Evolutionary conservation across 1,284 basidiomycete genomes (phyloP), one percentile per base, ranked within the genome.

Genomic region (Phylloboletellus chloephorus): DNA sequence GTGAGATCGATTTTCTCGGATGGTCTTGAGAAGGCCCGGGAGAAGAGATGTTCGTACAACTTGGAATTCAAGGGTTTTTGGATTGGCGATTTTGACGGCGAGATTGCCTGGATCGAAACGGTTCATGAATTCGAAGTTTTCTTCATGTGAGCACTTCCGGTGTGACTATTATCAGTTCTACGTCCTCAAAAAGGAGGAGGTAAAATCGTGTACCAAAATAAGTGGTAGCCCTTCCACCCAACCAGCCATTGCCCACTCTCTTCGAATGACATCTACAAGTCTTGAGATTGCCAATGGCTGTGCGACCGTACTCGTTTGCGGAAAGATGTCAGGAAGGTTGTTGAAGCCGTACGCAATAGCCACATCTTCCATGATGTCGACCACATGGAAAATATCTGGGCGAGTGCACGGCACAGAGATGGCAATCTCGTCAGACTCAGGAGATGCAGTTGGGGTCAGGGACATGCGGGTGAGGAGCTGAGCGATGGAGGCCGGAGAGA

Each of bases 261-360:
- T 69, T 32, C 95, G 77, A 26, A 98, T 74, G 41, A 96, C 76
- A 61, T 99, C 95, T 51, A 80, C 82, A 12, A 98, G 71, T 64
- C 87, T 94, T 71, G 90, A 96, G 56, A 97, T 82, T 3, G 85
- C 82, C 45, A 94, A 73, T 7, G 93, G 91, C 58, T 93, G 90
- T 13, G 90, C 95, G 24, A 98, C 90, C 3, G 96, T 98, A 60
- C 86, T 95, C n/a, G 93, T 96, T 2, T 79, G 68, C 1, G 96
- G 95, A 78, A 98, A 93, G 9, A 82, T 82, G 53, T 88, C 79
- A 2, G 91, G 90, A 31, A 99, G 74, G 58, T 95, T 95, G 71
- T 99, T 97, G 73, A 94, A 98, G 1, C 96, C 96, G 60, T 94
- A 97, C 0, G 92, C 95, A 49, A 99, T 93, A 4, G 96, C 96